Evolutionary conservation across 495 filamentous ascomycete species (phyloP).

Genomic region (Cercophora sp.): DNA sequence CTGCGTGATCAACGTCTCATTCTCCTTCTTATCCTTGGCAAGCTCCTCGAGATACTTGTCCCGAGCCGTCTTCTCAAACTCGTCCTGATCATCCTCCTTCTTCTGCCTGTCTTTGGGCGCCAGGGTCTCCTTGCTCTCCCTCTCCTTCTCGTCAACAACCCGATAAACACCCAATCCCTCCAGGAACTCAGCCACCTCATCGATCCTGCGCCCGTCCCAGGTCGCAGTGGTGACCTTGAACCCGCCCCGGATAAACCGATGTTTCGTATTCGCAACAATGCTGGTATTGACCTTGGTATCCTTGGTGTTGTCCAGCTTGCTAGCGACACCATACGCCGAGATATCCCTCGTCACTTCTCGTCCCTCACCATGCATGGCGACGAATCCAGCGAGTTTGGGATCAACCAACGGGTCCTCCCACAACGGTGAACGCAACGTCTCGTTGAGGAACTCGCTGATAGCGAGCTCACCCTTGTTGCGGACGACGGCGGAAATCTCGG

Average conservation of each 20-base stretch:
- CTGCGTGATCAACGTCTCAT: not conserved
- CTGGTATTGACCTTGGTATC: not conserved
- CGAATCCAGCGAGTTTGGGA: slow-evolving; percentile 2
- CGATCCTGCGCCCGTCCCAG: slow-evolving; percentile 5
- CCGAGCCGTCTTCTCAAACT: not conserved
- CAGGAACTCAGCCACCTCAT: slow-evolving; percentile 4
- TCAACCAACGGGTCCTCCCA: not conserved
- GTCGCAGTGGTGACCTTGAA: slow-evolving; percentile 4
- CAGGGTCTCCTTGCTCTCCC: not conserved
- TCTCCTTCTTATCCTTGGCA: slow-evolving; percentile 8
- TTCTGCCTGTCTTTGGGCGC: not conserved
- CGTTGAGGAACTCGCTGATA: not conserved
- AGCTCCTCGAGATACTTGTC: not conserved
- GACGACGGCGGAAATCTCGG: not conserved
- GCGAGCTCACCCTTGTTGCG: not conserved
- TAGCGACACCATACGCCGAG: not conserved
- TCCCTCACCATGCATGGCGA: slow-evolving; percentile 1
- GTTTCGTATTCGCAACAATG: not conserved
- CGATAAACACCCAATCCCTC: not conserved
- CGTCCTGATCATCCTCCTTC: not conserved
- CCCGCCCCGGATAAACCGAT: not conserved
- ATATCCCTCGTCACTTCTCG: slow-evolving; percentile 4
- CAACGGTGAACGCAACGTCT: not conserved
- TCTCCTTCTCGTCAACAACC: not conserved
- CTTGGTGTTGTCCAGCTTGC: not conserved